These are phyloP conservation scores for Fusarium cyanostomum DNA, from an alignment of 2,329 filamentous ascomycete genomes.

Conservation along the genomic window DNA sequence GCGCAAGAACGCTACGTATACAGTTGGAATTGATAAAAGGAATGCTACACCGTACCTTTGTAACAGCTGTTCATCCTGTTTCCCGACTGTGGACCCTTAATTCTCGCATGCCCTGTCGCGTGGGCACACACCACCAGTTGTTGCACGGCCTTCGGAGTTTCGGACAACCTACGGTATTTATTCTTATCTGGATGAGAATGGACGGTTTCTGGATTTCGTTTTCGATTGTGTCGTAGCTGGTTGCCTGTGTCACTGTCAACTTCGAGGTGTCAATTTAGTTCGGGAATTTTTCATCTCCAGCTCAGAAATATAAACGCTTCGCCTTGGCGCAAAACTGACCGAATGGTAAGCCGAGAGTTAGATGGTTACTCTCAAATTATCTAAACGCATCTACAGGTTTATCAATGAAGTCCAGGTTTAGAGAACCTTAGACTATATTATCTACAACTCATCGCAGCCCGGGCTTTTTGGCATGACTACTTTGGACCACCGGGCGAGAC, in stretches of 20 bases:
- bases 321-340: too few relatives aligned
- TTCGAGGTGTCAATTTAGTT: neutral
- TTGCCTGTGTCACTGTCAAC: neutral
- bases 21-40: slow-evolving; percentile 9
- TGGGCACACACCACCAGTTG: slow-evolving; percentile 36
- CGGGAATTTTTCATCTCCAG: neutral
- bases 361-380: too few relatives aligned
- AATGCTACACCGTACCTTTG: slow-evolving; percentile 19
- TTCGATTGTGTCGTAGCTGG: neutral
- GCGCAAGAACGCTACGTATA: slow-evolving; percentile 6
- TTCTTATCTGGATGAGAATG: neutral
- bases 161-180: slow-evolving; percentile 27
- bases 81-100: slow-evolving; percentile 27
- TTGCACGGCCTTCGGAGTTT: slow-evolving; percentile 36
- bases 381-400: too few relatives aligned
- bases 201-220: neutral
- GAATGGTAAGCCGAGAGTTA: too few relatives aligned
- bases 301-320: neutral
- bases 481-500: too few relatives aligned
- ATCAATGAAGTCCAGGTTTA: too few relatives aligned
- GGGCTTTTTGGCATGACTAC: too few relatives aligned
- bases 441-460: too few relatives aligned
- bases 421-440: too few relatives aligned
- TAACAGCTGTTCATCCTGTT: slow-evolving; percentile 35
- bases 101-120: slow-evolving; percentile 1